Percentiles rank a stretch among this genome's conserved stretches.
Conservation (phyloP, 257 asterid genomes). For the Eucommia ulmoides region DNA sequence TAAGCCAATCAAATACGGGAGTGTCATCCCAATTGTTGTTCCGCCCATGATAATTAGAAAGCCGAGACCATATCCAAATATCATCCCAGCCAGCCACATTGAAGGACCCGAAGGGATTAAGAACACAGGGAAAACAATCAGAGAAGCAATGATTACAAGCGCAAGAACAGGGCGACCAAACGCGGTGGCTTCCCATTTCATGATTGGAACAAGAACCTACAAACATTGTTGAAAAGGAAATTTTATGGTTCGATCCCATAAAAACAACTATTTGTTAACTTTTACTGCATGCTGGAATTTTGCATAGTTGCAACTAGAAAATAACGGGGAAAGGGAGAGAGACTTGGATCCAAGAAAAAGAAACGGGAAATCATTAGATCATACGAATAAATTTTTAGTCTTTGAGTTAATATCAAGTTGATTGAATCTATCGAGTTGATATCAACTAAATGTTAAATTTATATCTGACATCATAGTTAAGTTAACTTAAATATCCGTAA, state of each 20-base stretch:
- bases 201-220: constrained; percentile 64
- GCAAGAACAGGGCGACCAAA: constrained; percentile 81
- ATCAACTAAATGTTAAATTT: neutral
- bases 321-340: neutral
- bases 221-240: neutral
- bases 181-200: constrained; percentile 90
- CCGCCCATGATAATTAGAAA: constrained; percentile 83
- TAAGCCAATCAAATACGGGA: constrained; percentile 69
- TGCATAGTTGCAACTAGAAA: neutral
- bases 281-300: neutral
- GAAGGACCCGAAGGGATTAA: constrained; percentile 92
- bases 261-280: neutral
- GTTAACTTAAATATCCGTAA: neutral
- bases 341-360: neutral
- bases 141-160: constrained; percentile 61
- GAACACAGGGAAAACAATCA: constrained; percentile 75
- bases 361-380: too few relatives aligned
- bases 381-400: too few relatives aligned
- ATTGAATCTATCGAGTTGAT: neutral
- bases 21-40: constrained; percentile 74
- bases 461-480: neutral
- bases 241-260: neutral
- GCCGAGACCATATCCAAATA: constrained; percentile 86
- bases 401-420: too few relatives aligned
- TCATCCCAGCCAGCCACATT: constrained; percentile 98